Evolutionary conservation across 345 rosid genomes (phyloP).

Genomic region (Rhodamnia rubescens): DNA sequence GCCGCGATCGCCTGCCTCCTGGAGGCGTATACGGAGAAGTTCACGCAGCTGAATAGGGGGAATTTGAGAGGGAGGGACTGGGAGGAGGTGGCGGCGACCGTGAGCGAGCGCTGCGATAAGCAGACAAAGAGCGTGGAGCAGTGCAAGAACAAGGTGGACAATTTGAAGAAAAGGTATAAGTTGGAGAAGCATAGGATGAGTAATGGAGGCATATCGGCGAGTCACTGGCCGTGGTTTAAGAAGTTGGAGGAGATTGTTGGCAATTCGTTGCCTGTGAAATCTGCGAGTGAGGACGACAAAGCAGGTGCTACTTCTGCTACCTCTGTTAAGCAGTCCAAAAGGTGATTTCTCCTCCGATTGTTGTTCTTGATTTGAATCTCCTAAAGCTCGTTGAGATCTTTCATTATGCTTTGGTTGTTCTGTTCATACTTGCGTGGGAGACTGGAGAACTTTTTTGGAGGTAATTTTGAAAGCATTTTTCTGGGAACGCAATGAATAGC

Average conservation of each 20-base stretch:
- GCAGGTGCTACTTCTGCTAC: slow-evolving; percentile 19
- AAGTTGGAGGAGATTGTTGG: slow-evolving; percentile 76
- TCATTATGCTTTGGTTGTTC: not conserved
- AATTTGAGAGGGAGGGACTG: slow-evolving; percentile 85
- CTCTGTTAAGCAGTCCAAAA: slow-evolving; percentile 40
- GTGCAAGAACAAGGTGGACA: slow-evolving; percentile 91
- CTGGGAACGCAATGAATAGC: not conserved
- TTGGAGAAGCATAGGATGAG: slow-evolving; percentile 69
- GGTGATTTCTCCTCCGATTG: slow-evolving; percentile 15
- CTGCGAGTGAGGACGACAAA: slow-evolving; percentile 39
- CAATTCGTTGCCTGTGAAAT: slow-evolving; percentile 32
- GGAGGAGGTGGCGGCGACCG: slow-evolving; percentile 86
- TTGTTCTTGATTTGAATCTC: not conserved
- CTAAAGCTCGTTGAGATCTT: not conserved
- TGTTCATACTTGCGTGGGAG: not conserved
- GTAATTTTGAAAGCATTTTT: not conserved
- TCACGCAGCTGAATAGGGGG: slow-evolving; percentile 67
- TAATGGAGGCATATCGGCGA: slow-evolving; percentile 36
- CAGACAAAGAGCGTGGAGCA: slow-evolving; percentile 64
- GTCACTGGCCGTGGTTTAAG: slow-evolving; percentile 94
- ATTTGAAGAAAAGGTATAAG: slow-evolving; percentile 83
- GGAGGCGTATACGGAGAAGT: slow-evolving; percentile 78
- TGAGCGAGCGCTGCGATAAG: slow-evolving; percentile 63
- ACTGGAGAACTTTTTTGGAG: not conserved
- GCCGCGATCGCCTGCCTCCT: slow-evolving; percentile 67